Evolutionary conservation across 176 grass and related monocot species (phyloP).

Genomic region (Musa beccarii): DNA sequence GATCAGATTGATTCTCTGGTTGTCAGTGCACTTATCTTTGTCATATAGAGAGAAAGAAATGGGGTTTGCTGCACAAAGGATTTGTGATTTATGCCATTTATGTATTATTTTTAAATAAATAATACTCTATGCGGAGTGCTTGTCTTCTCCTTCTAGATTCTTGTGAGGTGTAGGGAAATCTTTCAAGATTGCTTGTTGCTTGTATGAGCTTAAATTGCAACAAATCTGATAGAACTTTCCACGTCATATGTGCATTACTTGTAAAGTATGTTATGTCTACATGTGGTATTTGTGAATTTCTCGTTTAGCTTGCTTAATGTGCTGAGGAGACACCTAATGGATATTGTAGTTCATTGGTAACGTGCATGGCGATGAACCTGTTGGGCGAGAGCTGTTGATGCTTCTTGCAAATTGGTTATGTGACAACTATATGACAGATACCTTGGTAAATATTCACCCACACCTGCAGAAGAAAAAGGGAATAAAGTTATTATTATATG

Average conservation of each 20-base stretch:
- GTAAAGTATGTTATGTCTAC: neutral
- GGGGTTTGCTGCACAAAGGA: neutral
- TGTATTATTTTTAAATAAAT: neutral
- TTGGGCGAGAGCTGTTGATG: constrained; percentile 89
- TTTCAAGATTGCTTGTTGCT: too few species aligned
- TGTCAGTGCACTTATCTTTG: neutral
- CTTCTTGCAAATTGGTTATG: constrained; percentile 86
- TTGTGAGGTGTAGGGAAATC: neutral
- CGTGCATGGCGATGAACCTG: constrained; percentile 90
- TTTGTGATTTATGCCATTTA: neutral
- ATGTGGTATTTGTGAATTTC: neutral
- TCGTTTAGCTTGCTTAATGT: neutral
- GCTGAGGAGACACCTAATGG: neutral
- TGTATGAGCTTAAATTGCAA: neutral
- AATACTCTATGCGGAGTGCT: neutral
- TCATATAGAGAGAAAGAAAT: neutral
- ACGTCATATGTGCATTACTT: neutral
- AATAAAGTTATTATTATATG: neutral
- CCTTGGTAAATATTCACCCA: constrained; percentile 35
- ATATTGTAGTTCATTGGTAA: constrained; percentile 77
- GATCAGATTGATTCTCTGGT: neutral
- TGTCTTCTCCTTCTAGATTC: neutral
- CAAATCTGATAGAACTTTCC: neutral
- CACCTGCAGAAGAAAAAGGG: neutral
- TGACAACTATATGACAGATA: constrained; percentile 73